Evolutionary conservation across 257 asterid genomes (phyloP).

Genomic region (Datura wrightii): DNA sequence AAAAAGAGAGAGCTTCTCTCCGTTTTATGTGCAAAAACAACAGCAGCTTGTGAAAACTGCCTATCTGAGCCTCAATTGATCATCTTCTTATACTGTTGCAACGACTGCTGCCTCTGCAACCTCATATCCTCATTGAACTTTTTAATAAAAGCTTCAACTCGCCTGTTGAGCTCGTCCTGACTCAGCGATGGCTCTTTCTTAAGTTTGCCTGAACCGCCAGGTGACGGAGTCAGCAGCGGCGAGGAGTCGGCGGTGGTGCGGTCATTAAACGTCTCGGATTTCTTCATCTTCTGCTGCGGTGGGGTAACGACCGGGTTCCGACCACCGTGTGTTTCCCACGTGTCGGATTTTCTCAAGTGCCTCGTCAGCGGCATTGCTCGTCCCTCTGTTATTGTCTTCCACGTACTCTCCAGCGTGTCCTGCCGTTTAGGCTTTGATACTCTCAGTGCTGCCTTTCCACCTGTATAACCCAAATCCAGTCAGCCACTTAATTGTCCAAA

Average conservation of each 20-base stretch:
- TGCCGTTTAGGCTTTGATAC: slow-evolving; percentile 66
- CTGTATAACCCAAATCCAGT: slow-evolving; percentile 36
- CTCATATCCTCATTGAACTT: slow-evolving; percentile 89
- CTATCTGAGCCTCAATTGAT: slow-evolving; percentile 49
- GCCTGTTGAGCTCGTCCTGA: slow-evolving; percentile 71
- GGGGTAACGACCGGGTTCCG: slow-evolving; percentile 37
- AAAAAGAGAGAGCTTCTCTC: slow-evolving; percentile 31
- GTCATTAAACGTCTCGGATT: slow-evolving; percentile 67
- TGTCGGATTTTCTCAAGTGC: slow-evolving; percentile 75
- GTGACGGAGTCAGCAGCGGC: slow-evolving; percentile 32
- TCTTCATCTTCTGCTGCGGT: slow-evolving; percentile 51
- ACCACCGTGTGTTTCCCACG: slow-evolving; percentile 63
- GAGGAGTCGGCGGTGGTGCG: slow-evolving; percentile 33
- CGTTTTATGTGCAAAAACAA: neutral
- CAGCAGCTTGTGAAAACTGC: neutral
- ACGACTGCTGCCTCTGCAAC: slow-evolving; percentile 75
- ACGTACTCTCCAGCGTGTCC: slow-evolving; percentile 80
- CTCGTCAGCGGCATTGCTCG: slow-evolving; percentile 70
- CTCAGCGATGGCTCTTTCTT: slow-evolving; percentile 68
- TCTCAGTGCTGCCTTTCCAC: slow-evolving; percentile 65
- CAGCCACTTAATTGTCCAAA: neutral
- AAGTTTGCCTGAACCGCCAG: slow-evolving; percentile 53
- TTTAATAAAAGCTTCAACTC: slow-evolving; percentile 85
- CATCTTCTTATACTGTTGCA: slow-evolving; percentile 65
- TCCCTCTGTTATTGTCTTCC: slow-evolving; percentile 89